Base-by-base conservation (phyloP, 805 yeast species). In the Myxozyma kluyveri region DNA sequence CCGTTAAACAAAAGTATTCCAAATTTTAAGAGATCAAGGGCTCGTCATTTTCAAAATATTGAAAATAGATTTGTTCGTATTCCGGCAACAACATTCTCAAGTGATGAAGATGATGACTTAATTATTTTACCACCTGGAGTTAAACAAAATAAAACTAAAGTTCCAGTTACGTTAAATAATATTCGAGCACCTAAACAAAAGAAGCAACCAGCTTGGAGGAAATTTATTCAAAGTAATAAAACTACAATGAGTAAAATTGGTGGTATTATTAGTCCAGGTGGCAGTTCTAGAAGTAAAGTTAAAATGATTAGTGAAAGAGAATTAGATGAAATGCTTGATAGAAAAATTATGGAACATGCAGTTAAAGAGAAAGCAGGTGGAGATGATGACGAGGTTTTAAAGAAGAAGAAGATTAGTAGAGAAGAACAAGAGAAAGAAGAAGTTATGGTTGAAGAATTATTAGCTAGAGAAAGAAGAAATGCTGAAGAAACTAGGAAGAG, bases 351-450 rank as follows among this genome's bases (percentile, higher is more conserved):
- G 2, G 55, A 52, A 37, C 60, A 56, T 37, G 33, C 52, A 5
- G 38, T 31, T 14, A 24, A 24, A 23, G 59, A 54, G 32, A 37
- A 27, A 22, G 40, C 35, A 7, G 54, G 40, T 22, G 21, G 27
- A 22, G 50, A 42, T 3, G 53, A 47, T 39, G 26, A 49, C 36
- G 36, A 32, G 12, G 52, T 45, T 6, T 45, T 29, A 24, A 57
- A 57, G 4, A 51, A 50, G 10, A 42, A 31, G 10, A 29, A 49
- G 17, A 14, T 49, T 23, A 22, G 49, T n/a, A 37, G 31, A 2
- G 59, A 56, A 26, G 52, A 56, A 42, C 45, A 32, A 43, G n/a
- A 36, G 44, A 48, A 45, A 43, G 60, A 56, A 29, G 59, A 56
- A 3, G 31, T 40, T 29, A 31, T 54, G n/a, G 47, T 54, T 6